phyloP scores from a whole-genome alignment of 2,329 filamentous ascomycete genomes.

The Cercospora sp. region DNA sequence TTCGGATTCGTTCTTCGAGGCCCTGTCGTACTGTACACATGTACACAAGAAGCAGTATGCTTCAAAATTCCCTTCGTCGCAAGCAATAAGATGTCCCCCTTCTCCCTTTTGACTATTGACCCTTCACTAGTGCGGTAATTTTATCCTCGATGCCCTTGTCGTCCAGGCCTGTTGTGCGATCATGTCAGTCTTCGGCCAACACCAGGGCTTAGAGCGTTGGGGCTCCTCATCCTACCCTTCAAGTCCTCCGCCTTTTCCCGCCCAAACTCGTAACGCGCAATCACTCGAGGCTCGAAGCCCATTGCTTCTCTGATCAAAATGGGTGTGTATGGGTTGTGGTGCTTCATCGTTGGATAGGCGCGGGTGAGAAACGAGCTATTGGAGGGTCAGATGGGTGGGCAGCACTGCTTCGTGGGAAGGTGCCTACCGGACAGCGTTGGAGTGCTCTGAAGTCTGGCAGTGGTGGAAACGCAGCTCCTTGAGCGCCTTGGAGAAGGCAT shows the following conservation, averaged over 20 bases:
- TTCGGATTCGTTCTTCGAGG: slow-evolving; percentile 16
- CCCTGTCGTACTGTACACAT: slow-evolving; percentile 29
- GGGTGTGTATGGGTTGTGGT: slow-evolving; percentile 90
- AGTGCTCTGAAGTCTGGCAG: slow-evolving; percentile 90
- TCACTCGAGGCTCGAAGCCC: slow-evolving; percentile 81
- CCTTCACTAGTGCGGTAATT: slow-evolving; percentile 63
- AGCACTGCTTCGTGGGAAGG: neutral
- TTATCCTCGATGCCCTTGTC: slow-evolving; percentile 71
- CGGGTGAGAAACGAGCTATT: slow-evolving; percentile 81
- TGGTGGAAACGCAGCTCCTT: slow-evolving; percentile 97
- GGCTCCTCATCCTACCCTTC: slow-evolving; percentile 49
- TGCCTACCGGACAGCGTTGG: slow-evolving; percentile 77
- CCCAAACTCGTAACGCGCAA: slow-evolving; percentile 81
- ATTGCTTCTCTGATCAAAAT: slow-evolving; percentile 93
- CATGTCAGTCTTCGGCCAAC: neutral
- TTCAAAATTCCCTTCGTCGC: neutral
- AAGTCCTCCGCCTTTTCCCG: slow-evolving; percentile 66
- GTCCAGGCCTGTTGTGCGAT: slow-evolving; percentile 58
- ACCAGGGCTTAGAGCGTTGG: neutral
- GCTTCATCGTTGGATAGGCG: slow-evolving; percentile 98
- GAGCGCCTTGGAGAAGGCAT: slow-evolving; percentile 82
- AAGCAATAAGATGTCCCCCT: neutral
- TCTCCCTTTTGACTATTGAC: slow-evolving; percentile 26
- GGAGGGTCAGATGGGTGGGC: neutral
- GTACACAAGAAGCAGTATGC: slow-evolving; percentile 23